phyloP scores from a whole-genome alignment of 129 eudicot genomes.

The Gnaphalium uliginosum region DNA sequence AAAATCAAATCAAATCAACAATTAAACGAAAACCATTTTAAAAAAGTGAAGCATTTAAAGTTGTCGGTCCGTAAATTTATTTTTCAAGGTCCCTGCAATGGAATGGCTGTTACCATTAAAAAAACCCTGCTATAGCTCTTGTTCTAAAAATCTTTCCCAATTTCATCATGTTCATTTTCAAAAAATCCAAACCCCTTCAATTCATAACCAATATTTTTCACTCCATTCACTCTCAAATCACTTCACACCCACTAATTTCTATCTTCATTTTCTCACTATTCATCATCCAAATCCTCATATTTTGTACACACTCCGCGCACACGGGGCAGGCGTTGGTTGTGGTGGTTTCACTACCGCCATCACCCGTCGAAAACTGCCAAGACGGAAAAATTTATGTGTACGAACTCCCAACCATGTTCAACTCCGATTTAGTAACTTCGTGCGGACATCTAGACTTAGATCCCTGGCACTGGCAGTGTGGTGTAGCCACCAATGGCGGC shows the following conservation, averaged over 20 bases:
- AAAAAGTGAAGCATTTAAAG: neutral
- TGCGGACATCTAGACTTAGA: constrained; percentile 68
- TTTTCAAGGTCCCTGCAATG: constrained; percentile 17
- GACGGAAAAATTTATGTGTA: constrained; percentile 60
- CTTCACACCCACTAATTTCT: constrained; percentile 49
- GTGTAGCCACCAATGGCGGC: constrained; percentile 63
- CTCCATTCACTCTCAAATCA: constrained; percentile 37
- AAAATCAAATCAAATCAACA: neutral
- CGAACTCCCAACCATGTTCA: constrained; percentile 59
- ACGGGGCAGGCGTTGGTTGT: neutral
- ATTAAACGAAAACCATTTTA: neutral
- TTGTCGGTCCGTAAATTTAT: constrained; percentile 28
- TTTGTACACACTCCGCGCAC: constrained; percentile 22
- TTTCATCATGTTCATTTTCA: constrained; percentile 28
- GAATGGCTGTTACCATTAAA: constrained; percentile 16
- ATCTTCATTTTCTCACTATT: constrained; percentile 38
- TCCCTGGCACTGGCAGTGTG: constrained; percentile 87
- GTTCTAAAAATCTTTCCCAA: constrained; percentile 13
- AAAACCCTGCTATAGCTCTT: neutral
- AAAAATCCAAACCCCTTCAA: constrained; percentile 30
- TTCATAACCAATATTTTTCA: constrained; percentile 22
- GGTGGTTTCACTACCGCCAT: neutral
- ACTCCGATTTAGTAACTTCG: constrained; percentile 43
- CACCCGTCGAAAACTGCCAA: constrained; percentile 30
- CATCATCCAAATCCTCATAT: constrained; percentile 26